These are phyloP conservation scores for Emmonsia crescens DNA, from an alignment of 2,329 filamentous ascomycete species.

Conservation along the genomic window DNA sequence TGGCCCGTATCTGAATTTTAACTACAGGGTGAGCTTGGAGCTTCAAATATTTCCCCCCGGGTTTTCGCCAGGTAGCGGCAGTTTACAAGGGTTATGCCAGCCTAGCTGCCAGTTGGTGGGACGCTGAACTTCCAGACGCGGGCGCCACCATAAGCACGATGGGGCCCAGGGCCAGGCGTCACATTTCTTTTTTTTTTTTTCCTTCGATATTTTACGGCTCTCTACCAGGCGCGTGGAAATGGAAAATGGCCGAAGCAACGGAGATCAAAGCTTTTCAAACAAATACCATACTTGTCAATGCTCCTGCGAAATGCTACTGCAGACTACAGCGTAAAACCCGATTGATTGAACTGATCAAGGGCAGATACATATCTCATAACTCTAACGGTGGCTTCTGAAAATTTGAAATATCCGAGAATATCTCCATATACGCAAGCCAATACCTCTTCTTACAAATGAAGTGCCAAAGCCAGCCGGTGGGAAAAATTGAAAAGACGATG, in stretches of 20 bases:
- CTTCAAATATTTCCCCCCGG: not conserved
- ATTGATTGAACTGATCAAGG: not conserved
- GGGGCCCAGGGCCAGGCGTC: not conserved
- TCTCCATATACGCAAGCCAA: not conserved
- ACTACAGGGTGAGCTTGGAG: not conserved
- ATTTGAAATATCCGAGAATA: not conserved
- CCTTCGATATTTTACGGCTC: not conserved
- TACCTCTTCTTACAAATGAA: not conserved
- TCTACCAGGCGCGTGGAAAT: not conserved
- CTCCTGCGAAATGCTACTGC: not conserved
- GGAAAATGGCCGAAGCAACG: not conserved
- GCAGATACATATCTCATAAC: not conserved
- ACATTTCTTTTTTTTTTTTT: not conserved
- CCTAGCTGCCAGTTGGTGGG: not conserved
- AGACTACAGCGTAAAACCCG: not conserved
- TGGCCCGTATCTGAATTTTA: not conserved
- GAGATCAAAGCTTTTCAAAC: not conserved
- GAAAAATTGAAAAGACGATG: not conserved
- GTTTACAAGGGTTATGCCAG: not conserved
- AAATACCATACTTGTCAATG: not conserved
- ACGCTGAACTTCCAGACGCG: not conserved
- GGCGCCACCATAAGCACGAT: not conserved
- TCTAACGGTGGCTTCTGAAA: not conserved
- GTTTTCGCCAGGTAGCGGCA: not conserved
- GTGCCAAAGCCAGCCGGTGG: not conserved